phyloP scores from a whole-genome alignment of 176 grass and related monocot species.

The Avena eriantha region DNA sequence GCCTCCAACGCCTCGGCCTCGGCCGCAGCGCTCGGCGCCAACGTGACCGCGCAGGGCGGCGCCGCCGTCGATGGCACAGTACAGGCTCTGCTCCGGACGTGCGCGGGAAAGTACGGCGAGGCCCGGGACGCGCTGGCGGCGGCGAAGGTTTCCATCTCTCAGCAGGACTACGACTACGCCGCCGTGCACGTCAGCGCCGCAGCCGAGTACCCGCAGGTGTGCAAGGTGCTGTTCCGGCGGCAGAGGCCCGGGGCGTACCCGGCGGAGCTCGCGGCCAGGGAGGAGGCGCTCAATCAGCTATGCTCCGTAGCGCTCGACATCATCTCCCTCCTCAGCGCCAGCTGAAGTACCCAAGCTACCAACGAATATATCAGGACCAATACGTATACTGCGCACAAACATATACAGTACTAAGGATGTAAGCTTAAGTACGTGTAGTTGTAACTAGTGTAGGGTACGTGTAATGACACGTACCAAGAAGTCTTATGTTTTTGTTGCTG shows the following conservation, averaged over 20 bases:
- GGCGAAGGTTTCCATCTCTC: constrained; percentile 49
- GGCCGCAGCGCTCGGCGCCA: constrained; percentile 49
- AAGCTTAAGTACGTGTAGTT: not conserved
- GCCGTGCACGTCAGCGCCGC: constrained; percentile 79
- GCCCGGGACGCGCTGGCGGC: constrained; percentile 59
- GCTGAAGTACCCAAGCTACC: not conserved
- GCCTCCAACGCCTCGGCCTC: constrained; percentile 65
- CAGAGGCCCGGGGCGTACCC: constrained; percentile 57
- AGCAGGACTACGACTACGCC: constrained; percentile 76
- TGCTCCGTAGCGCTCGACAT: constrained; percentile 84
- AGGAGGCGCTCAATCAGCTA: constrained; percentile 62
- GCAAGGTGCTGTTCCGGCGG: constrained; percentile 68
- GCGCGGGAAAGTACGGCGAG: constrained; percentile 64
- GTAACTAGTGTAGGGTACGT: constrained; percentile 27
- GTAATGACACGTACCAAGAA: constrained; percentile 49
- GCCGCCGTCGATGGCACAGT: constrained; percentile 19
- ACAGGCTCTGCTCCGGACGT: constrained; percentile 54
- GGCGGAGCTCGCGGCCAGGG: constrained; percentile 53
- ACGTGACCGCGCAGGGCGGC: constrained; percentile 25
- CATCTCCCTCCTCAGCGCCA: constrained; percentile 56
- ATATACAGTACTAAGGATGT: not conserved
- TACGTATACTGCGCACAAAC: not conserved
- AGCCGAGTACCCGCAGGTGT: constrained; percentile 82
- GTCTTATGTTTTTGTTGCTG: not conserved
- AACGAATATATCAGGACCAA: not conserved